A percentile compares a stretch with the other conserved stretches of the same genome.
Conservation (phyloP, 768 basidiomycete species). For the Kwoniella heveanensis region DNA sequence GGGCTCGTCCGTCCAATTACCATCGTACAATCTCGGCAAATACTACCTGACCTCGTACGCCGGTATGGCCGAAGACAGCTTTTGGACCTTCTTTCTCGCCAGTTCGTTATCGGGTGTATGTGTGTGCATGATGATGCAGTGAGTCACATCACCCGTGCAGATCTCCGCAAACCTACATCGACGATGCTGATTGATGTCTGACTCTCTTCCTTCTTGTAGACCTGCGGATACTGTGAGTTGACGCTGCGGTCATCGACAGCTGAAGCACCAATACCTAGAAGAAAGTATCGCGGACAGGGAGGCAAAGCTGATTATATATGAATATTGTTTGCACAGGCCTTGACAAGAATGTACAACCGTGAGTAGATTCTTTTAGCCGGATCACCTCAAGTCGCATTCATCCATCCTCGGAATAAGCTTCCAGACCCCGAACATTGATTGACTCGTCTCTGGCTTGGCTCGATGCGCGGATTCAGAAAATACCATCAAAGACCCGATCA, state of each 20-base stretch:
- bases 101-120: slow-evolving; percentile 87
- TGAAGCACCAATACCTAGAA: neutral
- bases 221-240: slow-evolving; percentile 41
- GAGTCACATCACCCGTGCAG: slow-evolving; percentile 38
- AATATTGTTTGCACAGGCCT: slow-evolving; percentile 64
- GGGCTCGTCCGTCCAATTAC: slow-evolving; percentile 76
- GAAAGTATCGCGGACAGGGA: too few relatives aligned
- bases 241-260: too few relatives aligned
- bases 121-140: slow-evolving; percentile 96
- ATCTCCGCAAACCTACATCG: too few relatives aligned
- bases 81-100: slow-evolving; percentile 84
- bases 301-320: neutral
- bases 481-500: slow-evolving; percentile 53
- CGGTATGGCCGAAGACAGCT: slow-evolving; percentile 72
- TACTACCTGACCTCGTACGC: slow-evolving; percentile 69
- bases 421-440: too few relatives aligned
- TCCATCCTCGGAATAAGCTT: too few relatives aligned
- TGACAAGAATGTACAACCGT: slow-evolving; percentile 94
- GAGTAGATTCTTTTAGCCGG: slow-evolving; percentile 11
- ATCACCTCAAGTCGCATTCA: too few relatives aligned
- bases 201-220: slow-evolving; percentile 13
- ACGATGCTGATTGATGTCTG: neutral
- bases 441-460: too few relatives aligned
- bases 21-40: slow-evolving; percentile 93
- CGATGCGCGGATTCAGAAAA: slow-evolving; percentile 35